Conservation (phyloP, 192 early-diverging fungal species). For the Backusella parvicylindrica region DNA sequence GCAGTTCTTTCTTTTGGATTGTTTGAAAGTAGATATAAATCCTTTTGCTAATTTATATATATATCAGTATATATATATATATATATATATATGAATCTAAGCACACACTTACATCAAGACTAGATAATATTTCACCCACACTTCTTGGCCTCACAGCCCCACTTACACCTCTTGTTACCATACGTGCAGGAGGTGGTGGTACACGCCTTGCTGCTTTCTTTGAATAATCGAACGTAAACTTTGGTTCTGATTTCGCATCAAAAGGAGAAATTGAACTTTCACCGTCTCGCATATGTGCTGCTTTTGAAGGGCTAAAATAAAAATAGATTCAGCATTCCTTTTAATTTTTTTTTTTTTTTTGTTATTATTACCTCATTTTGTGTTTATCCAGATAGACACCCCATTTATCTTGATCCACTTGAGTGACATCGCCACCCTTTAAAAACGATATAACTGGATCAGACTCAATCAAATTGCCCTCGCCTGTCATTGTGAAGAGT, state of each 20-base stretch:
- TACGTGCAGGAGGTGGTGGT: conserved; percentile 50
- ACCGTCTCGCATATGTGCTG: background rate
- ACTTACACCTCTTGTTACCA: conserved; percentile 58
- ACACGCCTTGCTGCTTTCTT: conserved; percentile 38
- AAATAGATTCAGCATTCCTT: background rate
- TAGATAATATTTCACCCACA: conserved; percentile 53
- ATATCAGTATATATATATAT: background rate
- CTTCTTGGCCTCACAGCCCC: conserved; percentile 55
- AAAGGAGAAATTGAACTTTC: background rate
- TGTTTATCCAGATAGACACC: conserved; percentile 18
- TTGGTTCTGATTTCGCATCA: background rate
- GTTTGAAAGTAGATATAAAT: background rate
- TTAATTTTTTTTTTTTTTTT: background rate
- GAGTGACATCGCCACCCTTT: conserved; percentile 9
- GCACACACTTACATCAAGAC: conserved; percentile 19
- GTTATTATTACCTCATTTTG: background rate
- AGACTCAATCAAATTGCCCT: background rate
- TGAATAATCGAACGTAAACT: conserved; percentile 31
- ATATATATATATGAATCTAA: background rate
- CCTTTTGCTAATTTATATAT: background rate
- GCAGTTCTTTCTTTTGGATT: background rate
- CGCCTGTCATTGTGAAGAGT: conserved; percentile 18
- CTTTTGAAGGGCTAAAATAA: background rate
- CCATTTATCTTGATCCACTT: conserved; percentile 17
- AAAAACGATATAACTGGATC: conserved; percentile 11